phyloP scores from a whole-genome alignment of 192 early-diverging fungal genomes.

The Backusella morwellensis region DNA sequence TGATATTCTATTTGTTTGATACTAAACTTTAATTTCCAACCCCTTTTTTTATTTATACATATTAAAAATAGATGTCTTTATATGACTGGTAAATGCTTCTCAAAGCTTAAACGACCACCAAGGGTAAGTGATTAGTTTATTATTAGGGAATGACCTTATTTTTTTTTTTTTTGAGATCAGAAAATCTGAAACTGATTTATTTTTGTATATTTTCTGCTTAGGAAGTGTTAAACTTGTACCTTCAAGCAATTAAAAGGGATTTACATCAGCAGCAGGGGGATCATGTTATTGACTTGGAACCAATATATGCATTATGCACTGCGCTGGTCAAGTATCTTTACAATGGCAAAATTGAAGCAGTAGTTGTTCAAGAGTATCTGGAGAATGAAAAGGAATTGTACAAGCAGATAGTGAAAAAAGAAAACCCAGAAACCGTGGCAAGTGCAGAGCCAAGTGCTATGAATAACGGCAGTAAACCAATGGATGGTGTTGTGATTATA shows the following conservation, averaged over 20 bases:
- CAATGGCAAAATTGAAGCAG: constrained; percentile 40
- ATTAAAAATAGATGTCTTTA: constrained; percentile 21
- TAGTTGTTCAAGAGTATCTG: not conserved
- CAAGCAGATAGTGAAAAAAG: not conserved
- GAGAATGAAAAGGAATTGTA: not conserved
- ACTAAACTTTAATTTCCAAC: not conserved
- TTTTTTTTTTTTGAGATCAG: not conserved
- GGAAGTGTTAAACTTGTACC: constrained; percentile 42
- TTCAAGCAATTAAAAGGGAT: constrained; percentile 32
- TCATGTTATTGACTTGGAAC: constrained; percentile 62
- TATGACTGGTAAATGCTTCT: constrained; percentile 52
- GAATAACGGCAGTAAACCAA: not conserved
- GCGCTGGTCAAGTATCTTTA: constrained; percentile 54
- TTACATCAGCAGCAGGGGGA: constrained; percentile 36
- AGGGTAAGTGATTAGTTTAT: constrained; percentile 13
- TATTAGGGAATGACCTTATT: not conserved
- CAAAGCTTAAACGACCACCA: constrained; percentile 42
- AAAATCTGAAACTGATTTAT: not conserved
- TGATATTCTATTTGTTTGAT: not conserved
- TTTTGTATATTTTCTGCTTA: constrained; percentile 7
- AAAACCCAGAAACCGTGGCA: not conserved
- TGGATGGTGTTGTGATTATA: not conserved
- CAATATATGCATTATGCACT: constrained; percentile 56
- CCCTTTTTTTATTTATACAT: not conserved
- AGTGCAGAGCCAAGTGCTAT: not conserved